Conservation (phyloP, 768 basidiomycete species). For the Xanthoconium stramineum region DNA sequence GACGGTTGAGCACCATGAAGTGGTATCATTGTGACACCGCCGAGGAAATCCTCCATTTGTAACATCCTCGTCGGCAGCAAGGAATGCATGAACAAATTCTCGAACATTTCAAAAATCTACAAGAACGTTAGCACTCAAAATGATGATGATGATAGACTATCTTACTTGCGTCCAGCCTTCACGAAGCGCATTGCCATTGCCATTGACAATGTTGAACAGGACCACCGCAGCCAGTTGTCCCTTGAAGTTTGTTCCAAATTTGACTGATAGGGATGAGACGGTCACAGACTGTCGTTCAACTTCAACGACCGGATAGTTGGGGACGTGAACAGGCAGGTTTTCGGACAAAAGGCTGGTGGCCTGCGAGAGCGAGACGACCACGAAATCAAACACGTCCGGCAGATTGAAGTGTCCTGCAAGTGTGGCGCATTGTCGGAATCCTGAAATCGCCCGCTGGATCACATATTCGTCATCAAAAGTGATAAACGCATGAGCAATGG, state of each 20-base stretch:
- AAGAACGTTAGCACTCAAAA: not conserved
- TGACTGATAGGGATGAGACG: slow-evolving; percentile 87
- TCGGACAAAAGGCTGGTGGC: slow-evolving; percentile 87
- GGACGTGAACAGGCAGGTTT: slow-evolving; percentile 61
- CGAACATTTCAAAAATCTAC: slow-evolving; percentile 98
- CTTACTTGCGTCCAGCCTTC: slow-evolving; percentile 92
- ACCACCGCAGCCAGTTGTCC: slow-evolving; percentile 96
- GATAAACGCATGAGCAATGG: slow-evolving; percentile 93
- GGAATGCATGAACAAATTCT: slow-evolving; percentile 92
- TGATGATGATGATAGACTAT: not conserved
- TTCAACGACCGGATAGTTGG: slow-evolving; percentile 85
- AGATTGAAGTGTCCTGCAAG: slow-evolving; percentile 85
- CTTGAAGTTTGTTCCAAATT: slow-evolving; percentile 93
- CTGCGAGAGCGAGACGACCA: slow-evolving; percentile 88
- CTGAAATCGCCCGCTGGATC: slow-evolving; percentile 90
- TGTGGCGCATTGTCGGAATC: slow-evolving; percentile 96
- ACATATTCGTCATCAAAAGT: slow-evolving; percentile 96
- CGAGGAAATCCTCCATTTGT: slow-evolving; percentile 98
- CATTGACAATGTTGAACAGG: slow-evolving; percentile 95
- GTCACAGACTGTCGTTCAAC: slow-evolving; percentile 88
- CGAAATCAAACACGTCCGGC: slow-evolving; percentile 95
- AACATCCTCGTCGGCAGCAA: slow-evolving; percentile 86
- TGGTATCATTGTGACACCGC: slow-evolving; percentile 91
- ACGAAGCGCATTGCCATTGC: slow-evolving; percentile 88
- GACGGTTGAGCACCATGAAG: slow-evolving; percentile 71